Evolutionary conservation across 331 rosid species (phyloP), one percentile per base, ranked within the genome.

Genomic region (Spiraea crenata): DNA sequence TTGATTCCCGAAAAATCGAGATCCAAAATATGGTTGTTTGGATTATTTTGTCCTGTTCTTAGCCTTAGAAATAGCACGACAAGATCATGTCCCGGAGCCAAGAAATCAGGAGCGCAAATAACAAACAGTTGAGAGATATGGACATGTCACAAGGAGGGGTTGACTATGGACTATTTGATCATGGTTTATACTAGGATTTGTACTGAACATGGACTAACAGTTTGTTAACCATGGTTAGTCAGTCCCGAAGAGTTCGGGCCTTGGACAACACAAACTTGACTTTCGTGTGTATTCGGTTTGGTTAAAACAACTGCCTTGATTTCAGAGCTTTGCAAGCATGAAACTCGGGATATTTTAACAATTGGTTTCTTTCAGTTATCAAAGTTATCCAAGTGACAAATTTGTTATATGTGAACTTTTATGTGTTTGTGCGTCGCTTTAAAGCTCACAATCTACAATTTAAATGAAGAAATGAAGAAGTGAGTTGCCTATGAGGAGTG

Each of bases 271-370:
- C 35, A 12, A 73, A 77, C 61, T 71, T 79, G 74, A 84, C 79
- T 67, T 41, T 20, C 60, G 54, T 86, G 79, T 60, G 70, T 62
- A 62, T 15, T 75, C 31, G 31, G 37, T 47, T 51, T n/a, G 48
- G 74, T 61, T 66, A 31, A 2, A 2, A 6, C 61, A 14, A 11
- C 57, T 76, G n/a, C 82, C 86, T 76, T 85, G 69, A 61, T 82
- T 89, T 85, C 85, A 83, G 82, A 51, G 65, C 69, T 67, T 2
- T 13, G 8, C 49, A 49, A 49, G 9, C 44, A 63, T 46, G 31
- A 50, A 52, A n/a, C 41, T 39, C 49, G 31, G 50, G 20, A 12
- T 56, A 2, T 44, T 35, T 54, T 45, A 63, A 73, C 31, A 35
- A 13, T 57, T n/a, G 31, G 31, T 25, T 25, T 25, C 31, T 25